Percentiles rank a stretch among this genome's conserved stretches.
phyloP scores from a whole-genome alignment of 306 rosid genomes.

The Acmispon strigosus region DNA sequence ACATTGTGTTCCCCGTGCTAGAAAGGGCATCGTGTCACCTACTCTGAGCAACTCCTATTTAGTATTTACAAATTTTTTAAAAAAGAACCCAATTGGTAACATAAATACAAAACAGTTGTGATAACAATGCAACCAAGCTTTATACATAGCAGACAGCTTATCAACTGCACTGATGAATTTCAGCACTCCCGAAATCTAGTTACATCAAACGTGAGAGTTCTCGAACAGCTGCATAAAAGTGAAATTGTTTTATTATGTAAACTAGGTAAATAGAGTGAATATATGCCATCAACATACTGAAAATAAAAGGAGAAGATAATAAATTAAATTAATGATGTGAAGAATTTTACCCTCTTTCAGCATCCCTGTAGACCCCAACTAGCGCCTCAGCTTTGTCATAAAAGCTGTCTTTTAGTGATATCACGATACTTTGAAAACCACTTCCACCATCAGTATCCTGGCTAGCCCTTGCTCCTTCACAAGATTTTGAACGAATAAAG shows the following conservation, averaged over 20 bases:
- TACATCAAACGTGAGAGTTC: conserved; percentile 84
- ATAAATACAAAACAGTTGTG: not conserved
- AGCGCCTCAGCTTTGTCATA: conserved; percentile 91
- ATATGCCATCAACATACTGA: not conserved
- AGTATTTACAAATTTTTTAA: conserved; percentile 38
- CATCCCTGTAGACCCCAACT: conserved; percentile 85
- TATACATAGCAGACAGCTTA: conserved; percentile 25
- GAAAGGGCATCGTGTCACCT: too few relatives aligned
- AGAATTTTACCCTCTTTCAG: conserved; percentile 61
- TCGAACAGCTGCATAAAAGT: conserved; percentile 71
- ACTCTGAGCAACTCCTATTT: not conserved
- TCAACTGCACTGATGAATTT: conserved; percentile 9
- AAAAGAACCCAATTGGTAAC: conserved; percentile 11
- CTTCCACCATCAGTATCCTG: conserved; percentile 66
- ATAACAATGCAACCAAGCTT: conserved; percentile 5
- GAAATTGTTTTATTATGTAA: not conserved
- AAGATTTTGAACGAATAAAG: conserved; percentile 88
- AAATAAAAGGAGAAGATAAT: not conserved
- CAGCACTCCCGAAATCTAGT: conserved; percentile 72
- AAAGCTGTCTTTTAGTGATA: conserved; percentile 85
- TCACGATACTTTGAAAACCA: conserved; percentile 97
- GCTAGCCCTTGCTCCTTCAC: conserved; percentile 69
- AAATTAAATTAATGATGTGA: not conserved
- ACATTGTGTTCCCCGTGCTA: too few relatives aligned
- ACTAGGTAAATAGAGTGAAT: not conserved